Evolutionary conservation across 2,329 filamentous ascomycete species (phyloP), one percentile per base, ranked within the genome.

Genomic region (Chaetomium sp.): DNA sequence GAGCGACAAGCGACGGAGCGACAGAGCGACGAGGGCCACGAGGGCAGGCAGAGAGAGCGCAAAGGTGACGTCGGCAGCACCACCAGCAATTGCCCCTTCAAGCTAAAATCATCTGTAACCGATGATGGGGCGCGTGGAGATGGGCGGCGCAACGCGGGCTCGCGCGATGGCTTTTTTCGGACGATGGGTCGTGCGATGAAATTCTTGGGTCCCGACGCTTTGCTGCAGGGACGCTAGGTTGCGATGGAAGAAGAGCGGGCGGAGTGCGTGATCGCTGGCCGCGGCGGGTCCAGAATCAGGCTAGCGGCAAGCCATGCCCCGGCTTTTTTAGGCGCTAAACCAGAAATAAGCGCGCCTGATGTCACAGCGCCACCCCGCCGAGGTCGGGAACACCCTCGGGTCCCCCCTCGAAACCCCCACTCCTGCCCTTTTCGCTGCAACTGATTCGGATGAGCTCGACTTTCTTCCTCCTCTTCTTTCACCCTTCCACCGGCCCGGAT

Each of bases 181-280:
- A 63, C 50, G 58, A 51, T 61, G 62, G 29, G 61, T 68, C 67
- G 64, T 56, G 67, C 66, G 68, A 68, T 68, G 67, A 66, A 68
- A 65, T 66, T 63, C 64, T 68, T 68, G 61, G 68, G 65, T n/a
- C 67, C 61, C 55, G 64, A 68, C 62, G 57, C 64, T 42, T 66
- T 42, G 55, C 55, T 57, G 35, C 66, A 53, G 59, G 65, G 69
- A 64, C 61, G 65, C 68, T 69, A 70, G 69, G 68, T 70, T 67
- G 67, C 66, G 67, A 70, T 69, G 68, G 65, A 38, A 61, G 66
- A 65, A 60, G 56, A 38, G 51, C 54, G 55, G 64, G 64, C 63
- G 64, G 66, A 65, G 68, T 67, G 69, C 69, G 68, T 69, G 69
- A 68, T 70, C 68, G 67, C 66, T 65, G 60, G 68, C 60, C n/a